phyloP scores from a whole-genome alignment of 2,329 filamentous ascomycete genomes.

The Fonsecaea monophora region DNA sequence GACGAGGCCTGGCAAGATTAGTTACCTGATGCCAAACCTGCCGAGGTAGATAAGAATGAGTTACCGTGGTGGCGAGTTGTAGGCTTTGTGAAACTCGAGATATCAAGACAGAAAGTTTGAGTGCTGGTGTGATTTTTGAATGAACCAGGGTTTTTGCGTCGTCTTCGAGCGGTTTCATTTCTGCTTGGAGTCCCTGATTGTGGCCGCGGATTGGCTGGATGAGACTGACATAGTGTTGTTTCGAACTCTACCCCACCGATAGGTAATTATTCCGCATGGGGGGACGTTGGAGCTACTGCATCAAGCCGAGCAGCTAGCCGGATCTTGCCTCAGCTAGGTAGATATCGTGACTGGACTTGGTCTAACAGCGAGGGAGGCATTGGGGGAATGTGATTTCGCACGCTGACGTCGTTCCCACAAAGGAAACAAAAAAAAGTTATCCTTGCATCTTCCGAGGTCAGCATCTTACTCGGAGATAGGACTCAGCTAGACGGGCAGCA shows the following conservation, averaged over 20 bases:
- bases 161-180: too few relatives aligned
- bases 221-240: not conserved
- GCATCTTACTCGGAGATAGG: conserved; percentile 18
- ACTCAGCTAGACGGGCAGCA: not conserved
- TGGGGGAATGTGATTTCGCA: conserved; percentile 14
- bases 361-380: conserved; percentile 6
- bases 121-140: not conserved
- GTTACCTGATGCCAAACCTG: too few relatives aligned
- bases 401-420: conserved; percentile 29
- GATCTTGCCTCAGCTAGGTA: conserved; percentile 18
- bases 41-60: too few relatives aligned
- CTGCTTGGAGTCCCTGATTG: not conserved
- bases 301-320: conserved; percentile 23
- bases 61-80: too few relatives aligned
- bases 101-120: too few relatives aligned
- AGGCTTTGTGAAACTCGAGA: too few relatives aligned
- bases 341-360: conserved; percentile 16
- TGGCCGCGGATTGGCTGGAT: not conserved
- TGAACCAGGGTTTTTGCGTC: too few relatives aligned
- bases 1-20: too few relatives aligned
- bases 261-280: conserved; percentile 14
- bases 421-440: not conserved
- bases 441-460: conserved; percentile 3
- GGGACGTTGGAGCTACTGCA: conserved; percentile 30
- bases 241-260: conserved; percentile 26